These are phyloP conservation scores for Apophysomyces ossiformis DNA, from an alignment of 371 early-diverging fungal genomes.

Conservation along the genomic window DNA sequence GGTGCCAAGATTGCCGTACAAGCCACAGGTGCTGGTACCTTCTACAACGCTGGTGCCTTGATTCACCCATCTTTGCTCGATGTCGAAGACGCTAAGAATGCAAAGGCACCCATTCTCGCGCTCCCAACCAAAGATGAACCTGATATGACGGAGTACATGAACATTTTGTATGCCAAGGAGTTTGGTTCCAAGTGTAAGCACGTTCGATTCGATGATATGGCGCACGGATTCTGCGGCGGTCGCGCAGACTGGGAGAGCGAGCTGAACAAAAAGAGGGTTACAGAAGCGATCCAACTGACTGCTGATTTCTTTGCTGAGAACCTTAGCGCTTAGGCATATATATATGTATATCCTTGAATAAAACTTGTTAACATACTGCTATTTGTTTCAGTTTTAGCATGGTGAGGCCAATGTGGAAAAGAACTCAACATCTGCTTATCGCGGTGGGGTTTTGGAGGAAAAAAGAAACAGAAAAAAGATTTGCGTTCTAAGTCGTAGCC, in stretches of 20 bases:
- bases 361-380: not conserved
- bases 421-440: not conserved
- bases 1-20: constrained; percentile 57
- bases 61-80: constrained; percentile 53
- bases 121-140: constrained; percentile 58
- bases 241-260: constrained; percentile 65
- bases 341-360: no score
- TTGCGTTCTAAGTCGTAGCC: no score
- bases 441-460: no score
- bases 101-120: constrained; percentile 44
- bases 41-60: constrained; percentile 39
- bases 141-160: constrained; percentile 36
- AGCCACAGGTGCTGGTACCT: constrained; percentile 39
- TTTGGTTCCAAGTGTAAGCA: constrained; percentile 41
- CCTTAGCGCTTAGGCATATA: constrained; percentile 8
- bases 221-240: constrained; percentile 74
- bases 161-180: constrained; percentile 34
- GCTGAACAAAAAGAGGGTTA: constrained; percentile 51
- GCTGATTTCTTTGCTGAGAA: constrained; percentile 52
- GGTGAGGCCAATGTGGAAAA: not conserved
- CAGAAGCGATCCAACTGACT: constrained; percentile 57
- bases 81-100: constrained; percentile 35
- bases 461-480: no score
- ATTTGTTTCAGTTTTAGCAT: not conserved
- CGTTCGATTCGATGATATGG: constrained; percentile 58